These are phyloP conservation scores for Lenzites betulinus DNA, from an alignment of 768 basidiomycete genomes.

Conservation along the genomic window DNA sequence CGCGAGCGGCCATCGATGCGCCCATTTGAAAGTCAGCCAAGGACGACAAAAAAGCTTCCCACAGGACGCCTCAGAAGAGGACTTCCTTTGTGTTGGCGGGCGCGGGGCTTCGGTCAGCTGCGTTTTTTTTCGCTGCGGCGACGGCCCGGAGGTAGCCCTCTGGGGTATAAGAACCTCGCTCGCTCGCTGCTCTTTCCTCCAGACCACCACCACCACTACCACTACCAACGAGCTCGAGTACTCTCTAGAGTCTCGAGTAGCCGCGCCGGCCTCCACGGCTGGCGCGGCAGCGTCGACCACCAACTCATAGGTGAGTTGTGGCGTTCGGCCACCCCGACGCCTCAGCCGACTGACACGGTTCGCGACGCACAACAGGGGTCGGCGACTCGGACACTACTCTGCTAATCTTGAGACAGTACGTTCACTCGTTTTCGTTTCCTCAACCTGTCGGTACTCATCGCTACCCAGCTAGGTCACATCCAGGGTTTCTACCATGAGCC, in stretches of 20 bases:
- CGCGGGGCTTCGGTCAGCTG: neutral
- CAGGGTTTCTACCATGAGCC: too few species aligned
- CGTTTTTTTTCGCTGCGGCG: neutral
- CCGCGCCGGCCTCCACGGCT: neutral
- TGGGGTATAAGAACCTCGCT: conserved; percentile 5
- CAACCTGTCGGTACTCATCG: too few species aligned
- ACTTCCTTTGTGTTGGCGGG: neutral
- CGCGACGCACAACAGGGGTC: neutral
- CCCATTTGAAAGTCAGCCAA: conserved; percentile 15
- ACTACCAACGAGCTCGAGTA: conserved; percentile 1
- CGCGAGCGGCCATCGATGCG: conserved; percentile 13
- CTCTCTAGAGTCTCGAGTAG: neutral
- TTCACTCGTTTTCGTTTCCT: too few species aligned
- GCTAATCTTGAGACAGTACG: neutral
- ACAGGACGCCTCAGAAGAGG: neutral
- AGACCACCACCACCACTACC: neutral
- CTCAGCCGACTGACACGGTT: neutral
- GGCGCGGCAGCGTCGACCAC: neutral
- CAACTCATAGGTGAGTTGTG: neutral
- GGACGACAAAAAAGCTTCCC: neutral
- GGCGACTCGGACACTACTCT: neutral
- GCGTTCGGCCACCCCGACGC: neutral
- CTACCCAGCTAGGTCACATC: too few species aligned
- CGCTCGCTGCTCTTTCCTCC: neutral
- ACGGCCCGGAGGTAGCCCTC: too few species aligned